Conservation (phyloP, 306 rosid species). For the Rubus parviflorus region DNA sequence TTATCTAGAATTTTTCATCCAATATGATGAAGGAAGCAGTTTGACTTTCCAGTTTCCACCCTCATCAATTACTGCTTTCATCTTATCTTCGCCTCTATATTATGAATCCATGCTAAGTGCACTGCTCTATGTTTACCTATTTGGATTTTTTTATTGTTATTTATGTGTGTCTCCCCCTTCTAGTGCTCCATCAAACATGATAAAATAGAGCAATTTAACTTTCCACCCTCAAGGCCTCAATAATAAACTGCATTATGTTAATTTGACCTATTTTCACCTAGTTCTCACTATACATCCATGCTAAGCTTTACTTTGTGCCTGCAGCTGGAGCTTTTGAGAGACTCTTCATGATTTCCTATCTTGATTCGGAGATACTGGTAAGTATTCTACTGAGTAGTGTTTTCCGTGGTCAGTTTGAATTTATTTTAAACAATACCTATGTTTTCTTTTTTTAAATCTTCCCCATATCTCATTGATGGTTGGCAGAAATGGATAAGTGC, state of each 20-base stretch:
- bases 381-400: conserved; percentile 32
- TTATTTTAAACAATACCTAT: neutral
- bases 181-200: neutral
- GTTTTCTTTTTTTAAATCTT: neutral
- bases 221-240: neutral
- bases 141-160: neutral
- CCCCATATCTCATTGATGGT: neutral
- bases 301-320: conserved; percentile 24
- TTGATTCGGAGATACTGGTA: conserved; percentile 92
- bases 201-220: neutral
- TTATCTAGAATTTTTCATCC: neutral
- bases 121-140: neutral
- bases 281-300: neutral
- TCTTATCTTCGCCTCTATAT: neutral
- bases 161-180: neutral
- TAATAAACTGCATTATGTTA: neutral
- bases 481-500: neutral
- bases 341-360: conserved; percentile 94
- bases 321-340: conserved; percentile 84
- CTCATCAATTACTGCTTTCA: neutral
- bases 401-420: conserved; percentile 19
- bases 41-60: too few relatives aligned
- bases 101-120: conserved; percentile 12
- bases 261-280: neutral
- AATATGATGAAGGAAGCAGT: neutral